Conservation (phyloP, 768 basidiomycete genomes). For the Nidularia pulvinata region DNA sequence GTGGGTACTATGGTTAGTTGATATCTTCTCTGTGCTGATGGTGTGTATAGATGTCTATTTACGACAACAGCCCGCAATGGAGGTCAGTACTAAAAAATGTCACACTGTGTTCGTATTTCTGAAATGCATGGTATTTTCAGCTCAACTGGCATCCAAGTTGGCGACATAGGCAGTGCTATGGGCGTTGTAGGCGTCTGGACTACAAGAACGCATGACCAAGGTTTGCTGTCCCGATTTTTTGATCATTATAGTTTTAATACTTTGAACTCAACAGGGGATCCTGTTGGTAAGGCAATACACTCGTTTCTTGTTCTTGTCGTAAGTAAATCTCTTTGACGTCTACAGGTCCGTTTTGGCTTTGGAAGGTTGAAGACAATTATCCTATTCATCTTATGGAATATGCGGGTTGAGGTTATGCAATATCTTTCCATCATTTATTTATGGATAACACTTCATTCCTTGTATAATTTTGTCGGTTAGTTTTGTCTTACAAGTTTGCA, state of each 20-base stretch:
- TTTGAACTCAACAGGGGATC: slow-evolving; percentile 45
- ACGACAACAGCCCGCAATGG: slow-evolving; percentile 56
- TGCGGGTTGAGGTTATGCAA: slow-evolving; percentile 2
- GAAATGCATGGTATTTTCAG: slow-evolving; percentile 24
- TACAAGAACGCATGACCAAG: slow-evolving; percentile 55
- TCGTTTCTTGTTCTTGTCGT: neutral
- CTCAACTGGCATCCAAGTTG: slow-evolving; percentile 68
- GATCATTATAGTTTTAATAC: neutral
- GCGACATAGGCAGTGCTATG: slow-evolving; percentile 60
- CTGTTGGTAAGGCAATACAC: slow-evolving; percentile 48
- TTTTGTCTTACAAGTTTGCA: no score
- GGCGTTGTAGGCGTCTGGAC: slow-evolving; percentile 75
- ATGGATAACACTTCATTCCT: no score
- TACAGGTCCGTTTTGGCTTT: slow-evolving; percentile 76
- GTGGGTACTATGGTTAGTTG: slow-evolving; percentile 31
- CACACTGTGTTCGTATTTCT: neutral
- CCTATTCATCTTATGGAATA: slow-evolving; percentile 33
- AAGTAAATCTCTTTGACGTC: neutral
- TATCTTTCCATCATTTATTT: no score
- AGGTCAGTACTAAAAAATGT: slow-evolving; percentile 32
- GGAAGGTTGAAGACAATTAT: slow-evolving; percentile 49
- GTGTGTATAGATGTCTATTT: slow-evolving; percentile 45
- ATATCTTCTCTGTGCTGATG: slow-evolving; percentile 1
- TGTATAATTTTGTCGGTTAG: no score
- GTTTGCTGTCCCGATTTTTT: slow-evolving; percentile 21